These are phyloP conservation scores for Nasturtium officinale DNA, from an alignment of 345 rosid genomes.

Conservation along the genomic window DNA sequence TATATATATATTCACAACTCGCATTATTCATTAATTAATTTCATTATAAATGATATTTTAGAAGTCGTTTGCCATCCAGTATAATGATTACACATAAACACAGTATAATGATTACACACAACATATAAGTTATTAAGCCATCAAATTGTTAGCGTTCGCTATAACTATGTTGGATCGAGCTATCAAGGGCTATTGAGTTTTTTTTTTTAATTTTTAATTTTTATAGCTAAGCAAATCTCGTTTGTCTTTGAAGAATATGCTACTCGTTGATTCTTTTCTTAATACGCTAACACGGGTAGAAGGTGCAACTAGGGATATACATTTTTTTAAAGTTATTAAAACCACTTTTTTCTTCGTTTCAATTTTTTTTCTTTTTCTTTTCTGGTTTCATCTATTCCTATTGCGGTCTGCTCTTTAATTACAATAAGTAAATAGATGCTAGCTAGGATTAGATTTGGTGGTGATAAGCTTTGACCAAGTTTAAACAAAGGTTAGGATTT, in stretches of 20 bases:
- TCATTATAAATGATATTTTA: neutral
- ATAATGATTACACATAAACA: slow-evolving; percentile 10
- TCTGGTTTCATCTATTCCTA: neutral
- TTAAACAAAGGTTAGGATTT: neutral
- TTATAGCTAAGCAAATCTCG: neutral
- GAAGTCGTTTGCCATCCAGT: neutral
- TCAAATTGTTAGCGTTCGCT: neutral
- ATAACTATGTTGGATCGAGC: slow-evolving; percentile 18
- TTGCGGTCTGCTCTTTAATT: neutral
- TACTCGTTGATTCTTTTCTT: neutral
- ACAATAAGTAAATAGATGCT: neutral
- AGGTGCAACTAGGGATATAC: neutral
- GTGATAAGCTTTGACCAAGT: neutral
- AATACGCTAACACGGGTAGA: neutral
- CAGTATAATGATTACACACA: neutral
- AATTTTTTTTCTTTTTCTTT: neutral
- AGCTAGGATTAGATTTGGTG: neutral
- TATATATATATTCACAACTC: neutral
- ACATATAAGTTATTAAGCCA: neutral
- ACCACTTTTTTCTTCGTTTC: neutral
- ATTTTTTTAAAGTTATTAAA: too few relatives aligned
- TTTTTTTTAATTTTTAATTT: slow-evolving; percentile 16
- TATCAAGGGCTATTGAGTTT: neutral
- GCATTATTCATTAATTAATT: neutral
- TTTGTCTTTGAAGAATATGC: neutral